Conservation (phyloP, 2,329 filamentous ascomycete species). For the Pseudogymnoascus sp. region DNA sequence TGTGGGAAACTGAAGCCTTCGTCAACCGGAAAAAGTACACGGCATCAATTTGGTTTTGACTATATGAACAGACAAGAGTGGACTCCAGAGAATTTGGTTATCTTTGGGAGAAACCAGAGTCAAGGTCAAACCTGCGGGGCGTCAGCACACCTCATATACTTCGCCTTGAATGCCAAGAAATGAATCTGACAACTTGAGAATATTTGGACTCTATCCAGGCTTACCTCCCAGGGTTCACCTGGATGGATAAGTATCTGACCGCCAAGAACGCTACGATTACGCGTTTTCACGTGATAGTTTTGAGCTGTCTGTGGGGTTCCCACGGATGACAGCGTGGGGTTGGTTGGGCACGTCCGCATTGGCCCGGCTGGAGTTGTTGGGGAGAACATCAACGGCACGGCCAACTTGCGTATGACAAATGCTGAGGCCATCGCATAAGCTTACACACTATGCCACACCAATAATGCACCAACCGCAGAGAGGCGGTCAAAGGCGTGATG, state of each 20-base stretch:
- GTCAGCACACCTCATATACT: not conserved
- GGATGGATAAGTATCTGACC: not conserved
- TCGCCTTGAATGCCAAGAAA: not conserved
- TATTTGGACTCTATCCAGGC: not conserved
- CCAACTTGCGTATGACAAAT: not conserved
- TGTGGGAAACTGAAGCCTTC: not conserved
- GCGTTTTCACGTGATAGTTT: not conserved
- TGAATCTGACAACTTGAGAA: not conserved
- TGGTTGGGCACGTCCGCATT: slow-evolving; percentile 1
- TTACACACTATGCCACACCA: not conserved
- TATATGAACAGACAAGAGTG: not conserved
- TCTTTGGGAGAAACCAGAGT: not conserved
- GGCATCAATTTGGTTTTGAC: not conserved
- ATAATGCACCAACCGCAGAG: not conserved
- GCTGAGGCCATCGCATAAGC: not conserved
- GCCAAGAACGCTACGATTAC: not conserved
- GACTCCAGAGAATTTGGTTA: not conserved
- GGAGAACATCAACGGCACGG: not conserved
- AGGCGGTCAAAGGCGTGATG: not conserved
- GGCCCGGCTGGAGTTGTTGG: not conserved
- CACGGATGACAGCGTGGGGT: not conserved
- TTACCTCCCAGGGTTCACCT: not conserved
- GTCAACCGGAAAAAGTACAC: not conserved
- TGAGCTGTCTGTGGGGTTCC: not conserved
- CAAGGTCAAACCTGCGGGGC: not conserved